Evolutionary conservation across 2,329 filamentous ascomycete species (phyloP).

Genomic region (Curvularia spicifera): DNA sequence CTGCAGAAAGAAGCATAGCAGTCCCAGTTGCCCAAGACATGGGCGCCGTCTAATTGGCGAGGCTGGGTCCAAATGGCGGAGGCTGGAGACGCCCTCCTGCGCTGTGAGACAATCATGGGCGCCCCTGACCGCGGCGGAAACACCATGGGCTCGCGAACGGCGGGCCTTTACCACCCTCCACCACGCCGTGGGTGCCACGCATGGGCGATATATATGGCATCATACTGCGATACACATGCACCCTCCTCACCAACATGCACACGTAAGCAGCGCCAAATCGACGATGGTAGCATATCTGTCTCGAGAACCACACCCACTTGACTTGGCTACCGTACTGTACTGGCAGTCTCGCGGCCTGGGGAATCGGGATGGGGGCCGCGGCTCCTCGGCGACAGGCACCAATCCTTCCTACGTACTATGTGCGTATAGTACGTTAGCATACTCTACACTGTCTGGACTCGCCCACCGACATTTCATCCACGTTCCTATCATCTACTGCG

Average conservation of each 20-base stretch:
- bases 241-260: neutral
- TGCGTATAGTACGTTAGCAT: neutral
- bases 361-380: neutral
- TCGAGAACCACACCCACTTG: neutral
- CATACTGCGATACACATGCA: neutral
- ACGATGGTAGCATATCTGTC: slow-evolving; percentile 6
- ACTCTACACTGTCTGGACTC: neutral
- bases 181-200: slow-evolving; percentile 11
- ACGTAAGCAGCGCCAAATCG: slow-evolving; percentile 1
- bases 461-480: slow-evolving; percentile 17
- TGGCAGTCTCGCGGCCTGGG: neutral
- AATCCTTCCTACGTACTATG: neutral
- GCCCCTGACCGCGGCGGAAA: slow-evolving; percentile 32
- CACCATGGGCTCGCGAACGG: slow-evolving; percentile 30
- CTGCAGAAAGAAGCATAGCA: slow-evolving; percentile 17
- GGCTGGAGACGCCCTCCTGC: slow-evolving; percentile 15
- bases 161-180: slow-evolving; percentile 23
- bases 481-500: neutral
- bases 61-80: slow-evolving; percentile 12
- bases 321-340: neutral
- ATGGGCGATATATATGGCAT: slow-evolving; percentile 5
- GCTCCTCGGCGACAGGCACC: slow-evolving; percentile 1
- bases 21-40: slow-evolving; percentile 21
- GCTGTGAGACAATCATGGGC: slow-evolving; percentile 21
- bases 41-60: slow-evolving; percentile 26